Base-by-base conservation (phyloP, 108 stramenopile species). In the Schizochytrium sp. region DNA sequence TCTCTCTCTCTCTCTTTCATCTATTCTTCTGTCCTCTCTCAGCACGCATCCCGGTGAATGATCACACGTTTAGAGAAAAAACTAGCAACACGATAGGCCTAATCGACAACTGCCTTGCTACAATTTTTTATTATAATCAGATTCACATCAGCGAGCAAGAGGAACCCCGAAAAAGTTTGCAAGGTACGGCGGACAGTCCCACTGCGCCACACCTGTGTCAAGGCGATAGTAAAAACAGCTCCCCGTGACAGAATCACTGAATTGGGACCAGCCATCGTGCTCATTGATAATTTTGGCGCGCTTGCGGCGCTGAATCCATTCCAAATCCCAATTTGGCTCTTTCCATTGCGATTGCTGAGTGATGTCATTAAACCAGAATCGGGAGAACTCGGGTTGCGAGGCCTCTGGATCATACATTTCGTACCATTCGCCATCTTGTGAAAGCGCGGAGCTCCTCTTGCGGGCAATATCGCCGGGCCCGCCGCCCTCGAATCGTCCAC, bases 391-490 rank as follows among this genome's bases (percentile, higher is more conserved):
- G 25, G 34, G 21, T 8, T 43, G 57, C 87, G 57, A 28, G 19
- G 58, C 87, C 34, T 58, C 87, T n/a, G 55, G 58, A 28, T 87
- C 58, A 14, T 18, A 58, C 55, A 58, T 87, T 12, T 87, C 34
- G 21, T 58, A 19, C 58, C 58, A 87, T 23, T 87, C 87, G 34
- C 87, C 58, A 12, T 58, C 58, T 43, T 29, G 25, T 59, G 34
- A 41, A 21, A 93, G 53, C 60, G 88, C 69, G 43, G 88, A 88
- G 34, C 91, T 71, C 48, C 90, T 88, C 57, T 92, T 48, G 44
- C 92, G 91, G 14, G 90, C 90, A 72, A 88, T 88, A 8, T 90
- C 76, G 19, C 76, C 90, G 43, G 93, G 93, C 47, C 91, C 91
- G 14, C 34, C 5, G 4, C 87, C 87, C 19, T 44, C 89, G 59